Evolutionary conservation across 108 stramenopile genomes (phyloP).

Genomic region (Skeletonema grethae): DNA sequence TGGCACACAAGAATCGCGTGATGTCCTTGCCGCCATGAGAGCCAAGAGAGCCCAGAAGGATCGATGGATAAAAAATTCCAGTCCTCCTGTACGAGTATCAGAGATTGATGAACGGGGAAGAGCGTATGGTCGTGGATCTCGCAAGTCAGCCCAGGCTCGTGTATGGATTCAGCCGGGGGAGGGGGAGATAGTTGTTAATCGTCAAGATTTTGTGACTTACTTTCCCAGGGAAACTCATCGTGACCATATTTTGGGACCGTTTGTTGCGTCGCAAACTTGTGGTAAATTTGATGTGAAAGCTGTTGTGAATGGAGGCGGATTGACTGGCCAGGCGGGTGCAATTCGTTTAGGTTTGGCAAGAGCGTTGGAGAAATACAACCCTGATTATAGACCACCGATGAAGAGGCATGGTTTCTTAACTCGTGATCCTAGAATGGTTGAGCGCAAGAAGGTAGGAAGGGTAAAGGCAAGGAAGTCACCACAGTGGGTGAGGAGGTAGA

Average conservation of each 20-base stretch:
- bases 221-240: slow-evolving; percentile 80
- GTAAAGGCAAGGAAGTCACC: slow-evolving; percentile 96
- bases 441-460: slow-evolving; percentile 96
- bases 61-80: slow-evolving; percentile 73
- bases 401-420: slow-evolving; percentile 90
- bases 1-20: slow-evolving; percentile 58
- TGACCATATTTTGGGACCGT: slow-evolving; percentile 78
- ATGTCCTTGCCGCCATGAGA: slow-evolving; percentile 48
- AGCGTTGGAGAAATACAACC: slow-evolving; percentile 92
- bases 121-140: slow-evolving; percentile 93
- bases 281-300: slow-evolving; percentile 89
- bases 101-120: slow-evolving; percentile 87
- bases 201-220: slow-evolving; percentile 82
- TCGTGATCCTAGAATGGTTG: slow-evolving; percentile 94
- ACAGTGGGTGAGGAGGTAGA: slow-evolving; percentile 98
- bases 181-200: slow-evolving; percentile 88
- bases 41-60: slow-evolving; percentile 44
- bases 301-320: slow-evolving; percentile 82
- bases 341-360: slow-evolving; percentile 92
- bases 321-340: slow-evolving; percentile 93
- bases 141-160: slow-evolving; percentile 91
- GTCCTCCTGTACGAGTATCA: slow-evolving; percentile 58
- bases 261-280: slow-evolving; percentile 85
- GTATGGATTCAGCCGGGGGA: slow-evolving; percentile 94
- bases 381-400: slow-evolving; percentile 90